phyloP scores from a whole-genome alignment of 2,329 filamentous ascomycete genomes.

The Alternaria arbusti region DNA sequence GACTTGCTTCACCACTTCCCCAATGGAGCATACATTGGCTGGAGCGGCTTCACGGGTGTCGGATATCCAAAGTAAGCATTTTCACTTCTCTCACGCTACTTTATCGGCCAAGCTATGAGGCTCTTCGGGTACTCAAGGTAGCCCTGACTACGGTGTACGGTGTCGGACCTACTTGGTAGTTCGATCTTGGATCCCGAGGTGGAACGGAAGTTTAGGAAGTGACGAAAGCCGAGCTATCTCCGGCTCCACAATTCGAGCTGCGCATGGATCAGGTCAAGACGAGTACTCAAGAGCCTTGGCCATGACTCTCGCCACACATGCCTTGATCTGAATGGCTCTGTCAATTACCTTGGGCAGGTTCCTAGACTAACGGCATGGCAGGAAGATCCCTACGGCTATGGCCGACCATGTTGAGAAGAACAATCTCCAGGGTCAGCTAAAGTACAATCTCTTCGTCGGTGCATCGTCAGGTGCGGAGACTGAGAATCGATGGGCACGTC shows the following conservation, averaged over 20 bases:
- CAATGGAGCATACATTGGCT: slow-evolving; percentile 84
- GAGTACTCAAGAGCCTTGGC: not conserved
- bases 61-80: slow-evolving; percentile 79
- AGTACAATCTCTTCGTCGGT: slow-evolving; percentile 86
- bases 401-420: slow-evolving; percentile 92
- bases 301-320: slow-evolving; percentile 7
- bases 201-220: slow-evolving; percentile 34
- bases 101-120: not conserved
- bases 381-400: slow-evolving; percentile 81
- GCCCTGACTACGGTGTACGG: not conserved
- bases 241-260: slow-evolving; percentile 20
- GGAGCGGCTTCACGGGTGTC: slow-evolving; percentile 90
- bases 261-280: slow-evolving; percentile 14
- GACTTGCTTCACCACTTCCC: slow-evolving; percentile 83
- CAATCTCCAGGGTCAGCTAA: slow-evolving; percentile 79
- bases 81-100: not conserved
- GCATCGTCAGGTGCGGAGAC: slow-evolving; percentile 90
- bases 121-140: not conserved
- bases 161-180: slow-evolving; percentile 9
- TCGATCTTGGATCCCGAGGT: slow-evolving; percentile 28
- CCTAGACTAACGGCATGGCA: slow-evolving; percentile 43
- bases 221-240: slow-evolving; percentile 32
- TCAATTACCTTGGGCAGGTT: not conserved
- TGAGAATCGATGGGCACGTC: slow-evolving; percentile 86
- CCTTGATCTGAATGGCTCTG: not conserved